A percentile compares a stretch with the other conserved stretches of the same genome.
phyloP scores from a whole-genome alignment of 148 eudicot genomes.

The Camellia sinensis region DNA sequence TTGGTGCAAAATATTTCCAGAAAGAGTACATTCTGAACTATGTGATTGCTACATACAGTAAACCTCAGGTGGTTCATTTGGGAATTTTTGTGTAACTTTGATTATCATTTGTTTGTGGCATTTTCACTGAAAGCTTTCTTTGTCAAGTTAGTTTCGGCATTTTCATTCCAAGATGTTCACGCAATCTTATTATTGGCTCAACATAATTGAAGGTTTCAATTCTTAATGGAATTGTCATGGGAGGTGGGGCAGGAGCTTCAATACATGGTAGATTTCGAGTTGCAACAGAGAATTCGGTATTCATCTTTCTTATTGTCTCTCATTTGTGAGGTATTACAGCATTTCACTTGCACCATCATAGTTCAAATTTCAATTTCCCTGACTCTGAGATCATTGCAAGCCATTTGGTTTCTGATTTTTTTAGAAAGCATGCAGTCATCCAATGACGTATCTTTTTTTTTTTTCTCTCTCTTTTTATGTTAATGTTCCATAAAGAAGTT shows the following conservation, averaged over 20 bases:
- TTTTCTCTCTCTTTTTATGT: neutral
- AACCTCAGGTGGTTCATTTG: slow-evolving; percentile 64
- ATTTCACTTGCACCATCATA: neutral
- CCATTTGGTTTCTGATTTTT: neutral
- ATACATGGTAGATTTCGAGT: slow-evolving; percentile 92
- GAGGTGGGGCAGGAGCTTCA: slow-evolving; percentile 94
- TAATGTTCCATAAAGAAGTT: neutral
- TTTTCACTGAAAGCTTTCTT: neutral
- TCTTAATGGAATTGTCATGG: slow-evolving; percentile 93
- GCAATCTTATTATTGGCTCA: neutral
- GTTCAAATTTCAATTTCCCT: neutral
- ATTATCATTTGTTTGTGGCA: neutral
- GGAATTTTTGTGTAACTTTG: neutral
- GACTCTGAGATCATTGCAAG: slow-evolving; percentile 2
- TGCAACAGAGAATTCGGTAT: slow-evolving; percentile 91
- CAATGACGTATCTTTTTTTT: neutral
- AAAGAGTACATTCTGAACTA: slow-evolving; percentile 68
- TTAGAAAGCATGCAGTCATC: neutral
- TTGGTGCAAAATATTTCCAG: slow-evolving; percentile 61
- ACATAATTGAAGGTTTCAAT: slow-evolving; percentile 67
- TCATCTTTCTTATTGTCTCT: neutral
- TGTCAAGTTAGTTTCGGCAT: neutral
- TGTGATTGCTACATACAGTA: slow-evolving; percentile 75
- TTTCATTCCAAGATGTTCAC: neutral
- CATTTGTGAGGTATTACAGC: neutral